A percentile compares a stretch with the other conserved stretches of the same genome.
These are phyloP conservation scores for Arthrobotrys iridis DNA, from an alignment of 2,329 filamentous ascomycete genomes.

Conservation along the genomic window DNA sequence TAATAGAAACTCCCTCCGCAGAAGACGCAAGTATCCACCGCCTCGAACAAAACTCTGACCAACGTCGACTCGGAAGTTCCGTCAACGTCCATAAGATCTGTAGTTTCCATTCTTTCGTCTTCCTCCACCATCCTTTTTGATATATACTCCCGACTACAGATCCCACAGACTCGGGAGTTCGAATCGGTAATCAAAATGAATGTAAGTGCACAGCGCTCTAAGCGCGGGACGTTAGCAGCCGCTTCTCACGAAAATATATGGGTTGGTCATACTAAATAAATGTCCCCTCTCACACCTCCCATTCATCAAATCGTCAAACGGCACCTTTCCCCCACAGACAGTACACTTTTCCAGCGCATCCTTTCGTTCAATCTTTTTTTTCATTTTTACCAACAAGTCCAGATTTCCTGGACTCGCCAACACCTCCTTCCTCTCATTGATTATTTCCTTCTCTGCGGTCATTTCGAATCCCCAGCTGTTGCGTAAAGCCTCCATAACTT, in stretches of 20 bases:
- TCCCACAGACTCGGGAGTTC: slow-evolving; percentile 28
- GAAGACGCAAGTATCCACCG: slow-evolving; percentile 53
- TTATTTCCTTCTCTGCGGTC: background rate
- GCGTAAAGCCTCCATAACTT: slow-evolving; percentile 7
- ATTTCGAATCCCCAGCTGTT: slow-evolving; percentile 13
- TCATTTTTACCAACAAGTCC: slow-evolving; percentile 30
- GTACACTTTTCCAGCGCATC: slow-evolving; percentile 26
- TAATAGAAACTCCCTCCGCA: slow-evolving; percentile 48
- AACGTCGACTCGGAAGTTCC: background rate
- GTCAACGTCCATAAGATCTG: background rate
- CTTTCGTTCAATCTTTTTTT: slow-evolving; percentile 9
- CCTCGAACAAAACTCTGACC: slow-evolving; percentile 33
- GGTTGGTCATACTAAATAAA: slow-evolving; percentile 26
- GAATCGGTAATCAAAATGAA: slow-evolving; percentile 33
- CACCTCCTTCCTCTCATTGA: slow-evolving; percentile 12
- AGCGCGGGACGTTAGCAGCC: background rate
- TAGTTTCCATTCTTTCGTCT: slow-evolving; percentile 4
- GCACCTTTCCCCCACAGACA: background rate
- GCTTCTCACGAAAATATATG: background rate
- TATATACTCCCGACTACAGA: slow-evolving; percentile 43
- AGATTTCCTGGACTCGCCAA: slow-evolving; percentile 27
- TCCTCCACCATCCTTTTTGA: slow-evolving; percentile 39
- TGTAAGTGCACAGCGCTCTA: slow-evolving; percentile 39
- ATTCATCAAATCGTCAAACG: slow-evolving; percentile 45
- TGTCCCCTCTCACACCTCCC: slow-evolving; percentile 41